phyloP scores from a whole-genome alignment of 2,329 filamentous ascomycete species.

The Rutstroemia sydowiana region DNA sequence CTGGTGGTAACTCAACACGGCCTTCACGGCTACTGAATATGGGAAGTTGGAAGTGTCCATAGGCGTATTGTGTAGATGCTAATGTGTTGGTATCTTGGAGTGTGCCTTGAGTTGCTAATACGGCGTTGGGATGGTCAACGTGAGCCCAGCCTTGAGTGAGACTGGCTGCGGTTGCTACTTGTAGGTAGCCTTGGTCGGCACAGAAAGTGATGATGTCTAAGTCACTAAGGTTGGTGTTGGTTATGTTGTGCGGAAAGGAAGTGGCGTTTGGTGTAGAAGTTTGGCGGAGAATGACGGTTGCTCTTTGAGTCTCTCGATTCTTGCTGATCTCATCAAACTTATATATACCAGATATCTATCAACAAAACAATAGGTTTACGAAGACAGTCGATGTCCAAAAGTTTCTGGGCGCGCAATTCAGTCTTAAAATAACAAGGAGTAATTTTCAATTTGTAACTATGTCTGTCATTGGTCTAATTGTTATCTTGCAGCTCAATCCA shows the following conservation, averaged over 20 bases:
- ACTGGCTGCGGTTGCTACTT: background rate
- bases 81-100: background rate
- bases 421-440: too few species aligned
- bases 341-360: too few species aligned
- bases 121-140: background rate
- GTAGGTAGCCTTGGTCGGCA: slow-evolving; percentile 4
- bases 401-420: too few species aligned
- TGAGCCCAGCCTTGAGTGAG: background rate
- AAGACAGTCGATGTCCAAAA: too few species aligned
- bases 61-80: slow-evolving; percentile 3
- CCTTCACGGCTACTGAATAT: too few species aligned
- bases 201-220: slow-evolving; percentile 20
- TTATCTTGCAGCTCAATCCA: background rate
- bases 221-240: slow-evolving; percentile 18
- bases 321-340: too few species aligned
- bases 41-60: background rate
- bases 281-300: slow-evolving; percentile 13
- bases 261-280: slow-evolving; percentile 12
- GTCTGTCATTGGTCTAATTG: too few species aligned
- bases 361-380: too few species aligned
- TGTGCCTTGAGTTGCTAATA: background rate
- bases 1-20: too few species aligned
- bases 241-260: slow-evolving; percentile 12
- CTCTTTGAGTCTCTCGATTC: too few species aligned
- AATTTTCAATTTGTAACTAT: too few species aligned